A percentile compares a stretch with the other conserved stretches of the same genome.
Conservation (phyloP, 306 rosid genomes). For the Inga leiocalycina region DNA sequence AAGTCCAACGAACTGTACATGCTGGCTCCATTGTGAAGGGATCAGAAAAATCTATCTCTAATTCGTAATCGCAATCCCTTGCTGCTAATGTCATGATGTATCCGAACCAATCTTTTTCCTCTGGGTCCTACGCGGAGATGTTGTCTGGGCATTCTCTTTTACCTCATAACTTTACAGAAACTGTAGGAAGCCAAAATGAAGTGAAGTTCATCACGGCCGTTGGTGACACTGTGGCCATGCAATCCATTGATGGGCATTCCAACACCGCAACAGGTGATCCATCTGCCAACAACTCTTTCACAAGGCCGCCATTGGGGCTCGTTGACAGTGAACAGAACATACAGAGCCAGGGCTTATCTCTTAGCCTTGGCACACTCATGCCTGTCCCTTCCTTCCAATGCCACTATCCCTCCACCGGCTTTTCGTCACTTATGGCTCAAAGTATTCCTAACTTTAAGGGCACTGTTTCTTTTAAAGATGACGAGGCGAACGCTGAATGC, state of each 20-base stretch:
- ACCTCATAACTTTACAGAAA: constrained; percentile 53
- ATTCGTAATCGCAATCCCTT: constrained; percentile 39
- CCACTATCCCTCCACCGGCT: constrained; percentile 50
- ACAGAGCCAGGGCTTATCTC: constrained; percentile 79
- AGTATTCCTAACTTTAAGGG: constrained; percentile 42
- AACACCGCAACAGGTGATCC: constrained; percentile 33
- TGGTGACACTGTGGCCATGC: constrained; percentile 44
- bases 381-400: constrained; percentile 59
- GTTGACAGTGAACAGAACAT: constrained; percentile 50
- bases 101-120: constrained; percentile 60
- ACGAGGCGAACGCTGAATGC: constrained; percentile 52
- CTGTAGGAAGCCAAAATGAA: constrained; percentile 60
- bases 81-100: constrained; percentile 56
- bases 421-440: constrained; percentile 49
- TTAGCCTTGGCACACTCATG: constrained; percentile 74
- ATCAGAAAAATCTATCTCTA: constrained; percentile 44
- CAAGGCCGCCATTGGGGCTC: constrained; percentile 46
- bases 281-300: constrained; percentile 35
- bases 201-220: constrained; percentile 63
- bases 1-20: constrained; percentile 27
- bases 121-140: constrained; percentile 64
- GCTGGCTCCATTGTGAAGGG: constrained; percentile 41
- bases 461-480: constrained; percentile 41
- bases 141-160: constrained; percentile 47
- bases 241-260: constrained; percentile 41